phyloP scores from a whole-genome alignment of 345 rosid genomes.

The Jatropha curcas region DNA sequence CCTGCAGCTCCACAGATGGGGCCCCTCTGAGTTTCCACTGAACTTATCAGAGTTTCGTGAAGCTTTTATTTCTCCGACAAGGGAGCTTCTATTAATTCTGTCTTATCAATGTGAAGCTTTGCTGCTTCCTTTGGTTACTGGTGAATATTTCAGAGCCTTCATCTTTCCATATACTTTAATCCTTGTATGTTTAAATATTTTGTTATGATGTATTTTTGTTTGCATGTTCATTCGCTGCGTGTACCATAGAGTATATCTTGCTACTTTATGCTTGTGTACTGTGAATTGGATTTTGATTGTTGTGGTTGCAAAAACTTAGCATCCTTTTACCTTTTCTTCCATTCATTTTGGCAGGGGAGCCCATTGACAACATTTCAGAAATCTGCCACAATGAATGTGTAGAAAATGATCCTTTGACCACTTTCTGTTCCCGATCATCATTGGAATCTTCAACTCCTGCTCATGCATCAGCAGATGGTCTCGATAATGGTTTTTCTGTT shows the following conservation, averaged over 20 bases:
- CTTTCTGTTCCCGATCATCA: constrained; percentile 6
- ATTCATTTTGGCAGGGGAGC: constrained; percentile 40
- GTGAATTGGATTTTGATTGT: constrained; percentile 14
- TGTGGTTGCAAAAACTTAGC: constrained; percentile 5
- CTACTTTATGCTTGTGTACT: neutral
- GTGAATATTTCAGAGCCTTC: constrained; percentile 35
- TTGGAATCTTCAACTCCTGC: constrained; percentile 34
- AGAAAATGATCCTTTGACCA: constrained; percentile 39
- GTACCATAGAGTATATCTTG: neutral
- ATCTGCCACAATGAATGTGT: constrained; percentile 31
- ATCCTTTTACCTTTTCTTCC: constrained; percentile 4
- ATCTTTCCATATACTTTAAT: constrained; percentile 8
- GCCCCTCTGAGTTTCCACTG: constrained; percentile 50
- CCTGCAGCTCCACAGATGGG: constrained; percentile 85
- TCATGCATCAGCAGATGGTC: constrained; percentile 54
- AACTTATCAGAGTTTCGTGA: constrained; percentile 78
- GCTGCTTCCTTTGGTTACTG: constrained; percentile 67
- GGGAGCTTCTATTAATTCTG: constrained; percentile 59
- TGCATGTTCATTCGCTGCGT: neutral
- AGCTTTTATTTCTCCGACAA: constrained; percentile 89
- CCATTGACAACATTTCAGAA: constrained; percentile 35
- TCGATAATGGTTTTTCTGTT: constrained; percentile 40
- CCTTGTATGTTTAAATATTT: neutral
- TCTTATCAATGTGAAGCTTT: constrained; percentile 71
- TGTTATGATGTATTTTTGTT: neutral